A percentile compares a stretch with the other conserved stretches of the same genome.
These are phyloP conservation scores for Colletotrichum sp. DNA, from an alignment of 2,329 filamentous ascomycete genomes.

Conservation along the genomic window DNA sequence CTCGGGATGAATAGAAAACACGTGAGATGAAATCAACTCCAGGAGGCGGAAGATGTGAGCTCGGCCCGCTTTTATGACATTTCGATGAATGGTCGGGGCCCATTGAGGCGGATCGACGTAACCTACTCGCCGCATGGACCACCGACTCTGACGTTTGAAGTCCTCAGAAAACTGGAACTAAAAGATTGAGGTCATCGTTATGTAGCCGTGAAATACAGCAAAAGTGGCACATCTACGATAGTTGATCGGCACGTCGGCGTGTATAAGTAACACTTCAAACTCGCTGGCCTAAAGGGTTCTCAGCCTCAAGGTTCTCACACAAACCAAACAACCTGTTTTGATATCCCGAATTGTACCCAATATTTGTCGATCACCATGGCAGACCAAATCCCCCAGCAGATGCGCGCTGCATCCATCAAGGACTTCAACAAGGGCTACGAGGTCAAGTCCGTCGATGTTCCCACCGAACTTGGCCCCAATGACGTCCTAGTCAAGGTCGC, in stretches of 20 bases:
- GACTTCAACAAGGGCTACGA: constrained; percentile 15
- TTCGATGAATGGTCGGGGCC: background rate
- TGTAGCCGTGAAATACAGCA: background rate
- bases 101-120: constrained; percentile 4
- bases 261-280: background rate
- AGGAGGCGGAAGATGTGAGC: background rate
- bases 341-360: background rate
- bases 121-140: background rate
- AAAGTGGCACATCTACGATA: background rate
- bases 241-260: background rate
- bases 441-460: constrained; percentile 21
- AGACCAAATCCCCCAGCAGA: constrained; percentile 26
- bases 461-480: constrained; percentile 14
- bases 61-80: constrained; percentile 13
- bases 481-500: constrained; percentile 24
- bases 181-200: background rate
- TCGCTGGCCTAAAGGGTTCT: background rate
- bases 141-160: background rate
- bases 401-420: constrained; percentile 35
- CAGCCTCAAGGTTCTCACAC: background rate
- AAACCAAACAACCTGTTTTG: background rate
- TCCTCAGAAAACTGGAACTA: background rate
- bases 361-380: background rate
- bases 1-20: background rate
- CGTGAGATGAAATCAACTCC: background rate